Conservation (phyloP, 805 yeast species). For the Nakazawaea peltata region DNA sequence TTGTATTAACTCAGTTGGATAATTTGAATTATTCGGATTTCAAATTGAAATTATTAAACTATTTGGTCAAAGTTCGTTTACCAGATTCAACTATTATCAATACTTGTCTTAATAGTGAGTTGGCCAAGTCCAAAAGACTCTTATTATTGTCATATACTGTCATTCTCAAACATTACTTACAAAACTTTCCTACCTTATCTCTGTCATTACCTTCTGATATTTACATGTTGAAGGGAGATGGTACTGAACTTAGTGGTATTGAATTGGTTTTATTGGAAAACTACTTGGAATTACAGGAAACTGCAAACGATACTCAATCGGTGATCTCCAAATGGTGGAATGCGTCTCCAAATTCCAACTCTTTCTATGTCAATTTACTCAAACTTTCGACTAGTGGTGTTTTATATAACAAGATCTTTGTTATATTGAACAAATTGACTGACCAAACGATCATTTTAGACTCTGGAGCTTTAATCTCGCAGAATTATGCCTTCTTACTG, state of each 20-base stretch:
- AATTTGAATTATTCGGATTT: conserved; percentile 14
- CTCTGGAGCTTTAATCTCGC: conserved; percentile 39
- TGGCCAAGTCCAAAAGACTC: conserved; percentile 31
- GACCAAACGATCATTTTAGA: conserved; percentile 49
- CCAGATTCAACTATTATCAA: conserved; percentile 45
- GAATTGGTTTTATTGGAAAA: conserved; percentile 54
- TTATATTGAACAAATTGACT: conserved; percentile 41
- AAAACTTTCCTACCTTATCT: conserved; percentile 21
- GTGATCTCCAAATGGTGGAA: conserved; percentile 62
- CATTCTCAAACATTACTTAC: conserved; percentile 32
- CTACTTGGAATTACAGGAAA: conserved; percentile 54
- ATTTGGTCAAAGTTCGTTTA: conserved; percentile 21
- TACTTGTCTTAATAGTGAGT: conserved; percentile 31
- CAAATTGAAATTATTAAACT: conserved; percentile 15
- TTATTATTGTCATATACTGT: conserved; percentile 39
- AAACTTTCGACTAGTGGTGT: conserved; percentile 30
- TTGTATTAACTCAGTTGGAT: conserved; percentile 24
- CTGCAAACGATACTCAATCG: conserved; percentile 30
- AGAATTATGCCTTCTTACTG: conserved; percentile 44
- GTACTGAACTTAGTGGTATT: conserved; percentile 32
- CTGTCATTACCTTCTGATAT: conserved; percentile 19
- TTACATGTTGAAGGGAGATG: conserved; percentile 23
- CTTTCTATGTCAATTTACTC: conserved; percentile 62
- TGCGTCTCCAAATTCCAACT: conserved; percentile 33
- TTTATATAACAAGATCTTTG: conserved; percentile 17